Base-by-base conservation (phyloP, 176 grass and related monocot genomes). In the Oryza rufipogon region DNA sequence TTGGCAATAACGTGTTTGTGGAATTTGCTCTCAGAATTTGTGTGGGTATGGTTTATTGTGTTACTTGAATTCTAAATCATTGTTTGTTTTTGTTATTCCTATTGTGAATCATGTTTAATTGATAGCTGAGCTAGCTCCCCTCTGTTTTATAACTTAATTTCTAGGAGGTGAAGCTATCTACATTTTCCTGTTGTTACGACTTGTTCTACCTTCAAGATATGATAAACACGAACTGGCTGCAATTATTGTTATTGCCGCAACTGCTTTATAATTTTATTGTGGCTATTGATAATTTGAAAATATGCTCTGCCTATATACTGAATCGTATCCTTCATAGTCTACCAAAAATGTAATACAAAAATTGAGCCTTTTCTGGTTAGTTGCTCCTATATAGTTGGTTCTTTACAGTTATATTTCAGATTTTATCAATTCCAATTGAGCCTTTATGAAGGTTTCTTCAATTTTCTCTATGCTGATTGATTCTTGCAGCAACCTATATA, bases 121-220 rank as follows among this genome's bases (percentile, higher is more conserved):
- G 17, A 48, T 47, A 63, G 9, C 14, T 49, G 12, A 75, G n/a
- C 52, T 69, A 1, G 1, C 9, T 54, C 13, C 13, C 9, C 15
- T 45, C 22, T 34, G 0, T 1, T 41, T 76, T 67, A 33, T 16
- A 13, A 56, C 52, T 33, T 77, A 32, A 14, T 70, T 34, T 7
- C 17, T 15, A 14, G 19, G 34, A 34, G 1, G 34, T 0, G 42
- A 44, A 10, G 42, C 7, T 69, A 58, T 64, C 25, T 11, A 10
- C 22, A 20, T 1, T 49, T 79, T 86, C 6, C 4, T 79, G 38
- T 73, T 76, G n/a, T 74, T 10, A 9, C 12, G 3, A n/a, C 42
- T 69, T 56, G 12, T 74, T 65, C 19, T 28, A 3, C 33, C 7
- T 71, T 73, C 20, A 86, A 67, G 10, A 45, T 72, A n/a, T 80